phyloP scores from a whole-genome alignment of 257 asterid species.

The Thymus quinquecostatus region DNA sequence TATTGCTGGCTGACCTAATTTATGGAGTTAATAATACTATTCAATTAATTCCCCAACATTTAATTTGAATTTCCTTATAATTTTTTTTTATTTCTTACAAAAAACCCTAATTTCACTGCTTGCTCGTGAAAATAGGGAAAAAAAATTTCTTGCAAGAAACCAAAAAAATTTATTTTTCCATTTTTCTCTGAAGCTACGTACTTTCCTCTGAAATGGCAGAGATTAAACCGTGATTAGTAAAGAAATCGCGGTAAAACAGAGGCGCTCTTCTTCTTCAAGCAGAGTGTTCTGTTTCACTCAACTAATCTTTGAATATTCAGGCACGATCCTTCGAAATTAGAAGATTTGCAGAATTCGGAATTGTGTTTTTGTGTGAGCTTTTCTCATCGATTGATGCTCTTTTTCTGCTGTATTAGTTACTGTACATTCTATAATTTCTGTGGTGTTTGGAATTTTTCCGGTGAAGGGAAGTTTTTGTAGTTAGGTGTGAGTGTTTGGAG shows the following conservation, averaged over 20 bases:
- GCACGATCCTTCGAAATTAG: slow-evolving; percentile 33
- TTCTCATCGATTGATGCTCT: slow-evolving; percentile 23
- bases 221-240: slow-evolving; percentile 35
- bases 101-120: slow-evolving; percentile 61
- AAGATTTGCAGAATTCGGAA: slow-evolving; percentile 44
- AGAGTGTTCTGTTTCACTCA: slow-evolving; percentile 37
- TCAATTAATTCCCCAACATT: slow-evolving; percentile 32
- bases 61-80: slow-evolving; percentile 32
- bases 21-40: slow-evolving; percentile 31
- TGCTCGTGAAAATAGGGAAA: background rate
- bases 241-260: slow-evolving; percentile 35
- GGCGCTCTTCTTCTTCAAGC: slow-evolving; percentile 30
- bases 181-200: slow-evolving; percentile 38
- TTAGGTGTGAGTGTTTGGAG: slow-evolving; percentile 26
- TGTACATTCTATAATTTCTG: slow-evolving; percentile 9
- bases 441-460: slow-evolving; percentile 28
- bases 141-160: slow-evolving; percentile 28
- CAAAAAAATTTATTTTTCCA: slow-evolving; percentile 32
- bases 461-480: slow-evolving; percentile 30
- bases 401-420: slow-evolving; percentile 1
- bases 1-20: slow-evolving; percentile 51
- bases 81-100: slow-evolving; percentile 51
- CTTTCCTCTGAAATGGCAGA: slow-evolving; percentile 55
- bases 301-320: slow-evolving; percentile 51
- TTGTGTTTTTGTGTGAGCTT: slow-evolving; percentile 33